Base-by-base conservation (phyloP, 306 rosid species). In the Medicago lupulina region DNA sequence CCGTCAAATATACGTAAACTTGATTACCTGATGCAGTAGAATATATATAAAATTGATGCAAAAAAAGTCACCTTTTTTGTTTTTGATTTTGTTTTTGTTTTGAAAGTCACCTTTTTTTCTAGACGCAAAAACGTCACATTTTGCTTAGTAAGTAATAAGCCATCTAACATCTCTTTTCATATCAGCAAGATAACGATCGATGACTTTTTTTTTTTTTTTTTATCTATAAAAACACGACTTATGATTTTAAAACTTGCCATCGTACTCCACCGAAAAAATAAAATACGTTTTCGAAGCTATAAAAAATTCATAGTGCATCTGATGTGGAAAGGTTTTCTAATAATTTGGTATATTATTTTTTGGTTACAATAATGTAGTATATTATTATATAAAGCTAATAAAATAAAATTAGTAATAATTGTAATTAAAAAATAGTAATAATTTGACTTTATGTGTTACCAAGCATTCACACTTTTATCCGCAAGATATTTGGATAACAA, bases 271-370 rank as follows among this genome's bases (percentile, higher is more conserved):
- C 53, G 14, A 47, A 34, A 31, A 21, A 15, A 15, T 61, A 49
- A 7, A 13, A 50, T 5, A 21, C 9, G 39, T 38, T 40, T 21
- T 9, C 0, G 34, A 51, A 54, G 36, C 46, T 38, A 76, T 25
- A 9, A 2, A 3, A 34, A 34, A 5, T 34, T 34, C 38, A 15
- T 2, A 8, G 51, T 66, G 53, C 46, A 67, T 7, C 18, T 38
- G 68, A 41, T 11, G 34, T 50, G 54, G 44, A 66, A 53, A 59
- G 55, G 6, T 64, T 65, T 9, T 65, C 28, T 36, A 65, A 51
- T 75, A 65, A 12, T 75, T 71, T 8, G 65, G 54, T 49, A 34
- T 10, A 47, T n/a, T n/a, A n/a, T n/a, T n/a, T n/a, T n/a, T n/a
- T n/a, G n/a, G n/a, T n/a, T n/a, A n/a, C n/a, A n/a, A n/a, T n/a